Conservation (phyloP, 192 early-diverging fungal genomes). For the Chytriomyces hyalinus region DNA sequence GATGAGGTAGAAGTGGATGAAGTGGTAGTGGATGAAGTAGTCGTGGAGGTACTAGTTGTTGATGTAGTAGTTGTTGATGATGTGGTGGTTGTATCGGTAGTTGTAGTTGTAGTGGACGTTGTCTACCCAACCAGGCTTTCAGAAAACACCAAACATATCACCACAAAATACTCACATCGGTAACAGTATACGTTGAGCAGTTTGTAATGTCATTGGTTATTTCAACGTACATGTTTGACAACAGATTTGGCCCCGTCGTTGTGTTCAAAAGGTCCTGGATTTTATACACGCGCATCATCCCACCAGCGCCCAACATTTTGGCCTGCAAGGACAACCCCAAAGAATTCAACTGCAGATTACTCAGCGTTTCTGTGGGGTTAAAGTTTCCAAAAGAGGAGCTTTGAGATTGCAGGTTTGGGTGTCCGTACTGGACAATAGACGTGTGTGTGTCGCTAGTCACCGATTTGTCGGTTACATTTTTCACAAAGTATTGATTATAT, state of each 20-base stretch:
- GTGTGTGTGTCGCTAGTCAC: conserved; percentile 35
- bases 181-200: conserved; percentile 23
- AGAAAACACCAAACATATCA: conserved; percentile 31
- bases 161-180: background rate
- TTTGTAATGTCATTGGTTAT: conserved; percentile 39
- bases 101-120: conserved; percentile 32
- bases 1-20: conserved; percentile 13
- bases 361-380: conserved; percentile 35
- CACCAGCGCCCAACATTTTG: conserved; percentile 36
- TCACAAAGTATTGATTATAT: background rate
- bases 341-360: conserved; percentile 14
- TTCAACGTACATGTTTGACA: conserved; percentile 42
- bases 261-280: conserved; percentile 45
- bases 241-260: conserved; percentile 26
- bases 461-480: background rate
- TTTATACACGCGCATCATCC: conserved; percentile 40
- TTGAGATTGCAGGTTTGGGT: conserved; percentile 38
- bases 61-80: background rate
- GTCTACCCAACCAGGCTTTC: conserved; percentile 39
- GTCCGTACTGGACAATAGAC: conserved; percentile 45
- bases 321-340: conserved; percentile 42
- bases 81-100: conserved; percentile 10
- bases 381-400: conserved; percentile 28
- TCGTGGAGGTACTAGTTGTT: conserved; percentile 1
- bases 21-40: conserved; percentile 13